Conservation (phyloP, 192 early-diverging fungal species). For the Backusella psychrophila region DNA sequence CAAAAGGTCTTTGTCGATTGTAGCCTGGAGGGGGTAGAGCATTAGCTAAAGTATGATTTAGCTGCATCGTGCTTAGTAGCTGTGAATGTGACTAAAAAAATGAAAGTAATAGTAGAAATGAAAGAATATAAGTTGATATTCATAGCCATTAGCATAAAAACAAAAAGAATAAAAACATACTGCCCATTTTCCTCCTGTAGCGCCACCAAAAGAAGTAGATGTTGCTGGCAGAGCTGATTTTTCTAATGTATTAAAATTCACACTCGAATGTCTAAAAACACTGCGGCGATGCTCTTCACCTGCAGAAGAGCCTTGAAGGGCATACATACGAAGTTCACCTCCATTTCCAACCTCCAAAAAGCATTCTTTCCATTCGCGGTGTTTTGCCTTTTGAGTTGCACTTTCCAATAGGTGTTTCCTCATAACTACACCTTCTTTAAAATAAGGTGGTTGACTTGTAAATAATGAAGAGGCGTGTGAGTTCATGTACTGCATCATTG, state of each 20-base stretch:
- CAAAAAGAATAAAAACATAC: not conserved
- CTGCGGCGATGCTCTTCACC: slow-evolving; percentile 32
- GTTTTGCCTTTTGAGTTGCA: slow-evolving; percentile 69
- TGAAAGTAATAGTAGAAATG: not conserved
- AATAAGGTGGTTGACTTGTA: slow-evolving; percentile 26
- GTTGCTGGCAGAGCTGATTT: not conserved
- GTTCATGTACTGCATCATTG: slow-evolving; percentile 5
- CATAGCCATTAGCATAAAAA: not conserved
- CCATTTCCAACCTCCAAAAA: slow-evolving; percentile 72
- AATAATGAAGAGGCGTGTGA: slow-evolving; percentile 3
- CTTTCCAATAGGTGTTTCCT: slow-evolving; percentile 83
- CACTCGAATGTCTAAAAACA: slow-evolving; percentile 19
- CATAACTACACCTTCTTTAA: slow-evolving; percentile 72
- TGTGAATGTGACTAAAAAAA: slow-evolving; percentile 29
- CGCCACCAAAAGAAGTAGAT: slow-evolving; percentile 7
- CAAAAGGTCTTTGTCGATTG: slow-evolving; percentile 66
- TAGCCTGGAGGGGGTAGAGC: slow-evolving; percentile 88
- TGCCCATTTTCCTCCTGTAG: slow-evolving; percentile 1
- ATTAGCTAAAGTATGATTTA: slow-evolving; percentile 84
- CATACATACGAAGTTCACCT: slow-evolving; percentile 68
- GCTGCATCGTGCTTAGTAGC: slow-evolving; percentile 41
- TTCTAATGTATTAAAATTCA: slow-evolving; percentile 6
- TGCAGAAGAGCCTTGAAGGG: slow-evolving; percentile 53
- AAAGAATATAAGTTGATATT: not conserved
- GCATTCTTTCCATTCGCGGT: slow-evolving; percentile 81